Evolutionary conservation across 202 grass and related monocot species (phyloP), one percentile per base, ranked within the genome.

Genomic region (Carex arenaria): DNA sequence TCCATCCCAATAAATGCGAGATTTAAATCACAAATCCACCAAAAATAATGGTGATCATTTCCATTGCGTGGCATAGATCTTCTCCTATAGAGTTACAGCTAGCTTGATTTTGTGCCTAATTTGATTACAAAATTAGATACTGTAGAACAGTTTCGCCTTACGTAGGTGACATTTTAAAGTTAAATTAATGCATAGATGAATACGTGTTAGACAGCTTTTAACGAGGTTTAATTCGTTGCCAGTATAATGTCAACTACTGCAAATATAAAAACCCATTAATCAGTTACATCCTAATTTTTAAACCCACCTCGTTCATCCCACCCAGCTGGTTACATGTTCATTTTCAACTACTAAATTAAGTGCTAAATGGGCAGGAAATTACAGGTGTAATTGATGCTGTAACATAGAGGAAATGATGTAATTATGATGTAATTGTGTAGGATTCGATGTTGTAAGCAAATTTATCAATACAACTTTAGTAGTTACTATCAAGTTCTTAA

Each of bases 121-220:
- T 57, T 57, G n/a, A 57, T 66, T 32, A 4, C 26, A 66, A 31
- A 14, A 66, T 66, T 32, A 32, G 11, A 31, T 66, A 32, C 12
- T 15, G 11, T 65, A 34, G 26, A 28, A 64, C 23, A n/a, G 26
- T 13, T 30, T 31, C 26, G 22, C 10, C 11, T 10, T 73, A 73
- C n/a, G 11, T 19, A 73, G 19, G 5, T 14, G 45, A 45, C 20
- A 53, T n/a, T 73, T 73, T 65, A 13, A 52, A 52, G n/a, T 28
- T n/a, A 53, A 19, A 51, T 73, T 0, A 10, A 43, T 20, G 67
- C 36, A 71, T 17, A 67, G n/a, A 45, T 47, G 18, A 71, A 47
- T 71, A 71, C 38, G 40, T 71, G 38, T 71, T 71, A 71, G 34
- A 47, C 67, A 71, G 67, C 67, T 71, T 66, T 49, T 71, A 47